Evolutionary conservation across 2,329 filamentous ascomycete genomes (phyloP).

Genomic region (Domatiomyces globalis): DNA sequence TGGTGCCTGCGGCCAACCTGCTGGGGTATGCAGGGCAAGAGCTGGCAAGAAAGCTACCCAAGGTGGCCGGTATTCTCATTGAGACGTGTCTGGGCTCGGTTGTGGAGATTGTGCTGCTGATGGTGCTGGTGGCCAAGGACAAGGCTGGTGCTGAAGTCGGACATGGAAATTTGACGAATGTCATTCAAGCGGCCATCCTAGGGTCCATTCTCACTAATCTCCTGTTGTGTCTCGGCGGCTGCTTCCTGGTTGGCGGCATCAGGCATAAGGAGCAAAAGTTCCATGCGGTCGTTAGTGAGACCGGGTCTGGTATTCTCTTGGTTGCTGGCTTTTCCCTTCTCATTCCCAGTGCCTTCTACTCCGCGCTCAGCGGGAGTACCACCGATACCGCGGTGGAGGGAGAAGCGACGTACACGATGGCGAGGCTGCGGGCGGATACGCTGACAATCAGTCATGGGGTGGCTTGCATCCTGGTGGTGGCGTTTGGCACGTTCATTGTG

Average conservation of each 20-base stretch:
- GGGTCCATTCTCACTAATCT: constrained; percentile 73
- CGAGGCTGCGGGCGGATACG: constrained; percentile 38
- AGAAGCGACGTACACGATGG: constrained; percentile 21
- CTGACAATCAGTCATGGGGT: constrained; percentile 57
- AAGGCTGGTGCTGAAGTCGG: constrained; percentile 15
- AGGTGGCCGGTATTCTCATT: constrained; percentile 41
- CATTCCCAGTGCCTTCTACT: constrained; percentile 34
- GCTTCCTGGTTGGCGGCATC: constrained; percentile 65
- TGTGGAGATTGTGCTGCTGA: constrained; percentile 72
- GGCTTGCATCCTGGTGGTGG: constrained; percentile 54
- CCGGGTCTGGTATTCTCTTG: constrained; percentile 60
- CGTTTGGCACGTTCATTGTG: constrained; percentile 52
- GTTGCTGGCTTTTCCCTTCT: constrained; percentile 51
- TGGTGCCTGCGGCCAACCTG: constrained; percentile 62
- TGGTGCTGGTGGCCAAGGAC: constrained; percentile 51
- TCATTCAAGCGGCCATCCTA: constrained; percentile 70
- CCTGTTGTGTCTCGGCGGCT: constrained; percentile 63
- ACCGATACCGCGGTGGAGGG: constrained; percentile 1
- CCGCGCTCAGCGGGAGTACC: constrained; percentile 40
- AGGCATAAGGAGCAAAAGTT: constrained; percentile 55
- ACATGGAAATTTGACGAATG: constrained; percentile 37
- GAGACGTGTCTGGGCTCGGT: constrained; percentile 53
- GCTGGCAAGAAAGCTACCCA: constrained; percentile 59
- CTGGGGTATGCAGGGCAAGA: constrained; percentile 62
- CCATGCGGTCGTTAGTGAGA: constrained; percentile 62